Percentiles rank a stretch among this genome's conserved stretches.
phyloP scores from a whole-genome alignment of 345 rosid species.

The Garcia nutans region DNA sequence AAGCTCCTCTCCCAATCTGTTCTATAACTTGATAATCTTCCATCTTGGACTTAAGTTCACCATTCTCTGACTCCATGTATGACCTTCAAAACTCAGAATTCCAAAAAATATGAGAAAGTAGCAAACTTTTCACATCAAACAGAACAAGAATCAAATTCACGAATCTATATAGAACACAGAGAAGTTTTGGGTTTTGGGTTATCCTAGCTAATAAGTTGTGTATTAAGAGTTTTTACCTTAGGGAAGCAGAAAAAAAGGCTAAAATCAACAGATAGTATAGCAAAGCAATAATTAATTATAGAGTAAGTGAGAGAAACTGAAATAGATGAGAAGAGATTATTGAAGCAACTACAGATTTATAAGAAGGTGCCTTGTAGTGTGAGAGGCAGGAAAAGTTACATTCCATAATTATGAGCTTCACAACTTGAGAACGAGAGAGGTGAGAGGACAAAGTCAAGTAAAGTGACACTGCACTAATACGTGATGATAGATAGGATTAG shows the following conservation, averaged over 20 bases:
- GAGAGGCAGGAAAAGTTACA: slow-evolving; percentile 34
- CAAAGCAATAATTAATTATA: not conserved
- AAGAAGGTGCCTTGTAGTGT: slow-evolving; percentile 17
- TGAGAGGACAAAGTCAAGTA: slow-evolving; percentile 7
- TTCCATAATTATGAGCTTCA: slow-evolving; percentile 28
- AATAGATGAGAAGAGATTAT: slow-evolving; percentile 11
- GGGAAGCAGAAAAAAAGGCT: not conserved
- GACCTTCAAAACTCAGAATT: slow-evolving; percentile 25
- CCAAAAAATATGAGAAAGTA: not conserved
- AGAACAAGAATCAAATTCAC: not conserved
- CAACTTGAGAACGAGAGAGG: slow-evolving; percentile 15
- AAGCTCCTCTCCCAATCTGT: slow-evolving; percentile 86
- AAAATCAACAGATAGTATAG: not conserved
- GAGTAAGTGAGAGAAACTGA: slow-evolving; percentile 5
- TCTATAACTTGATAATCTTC: slow-evolving; percentile 77
- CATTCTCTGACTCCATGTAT: slow-evolving; percentile 48
- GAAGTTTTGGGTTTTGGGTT: not conserved
- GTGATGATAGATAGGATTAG: not conserved
- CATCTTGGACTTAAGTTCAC: slow-evolving; percentile 59
- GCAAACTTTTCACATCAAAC: slow-evolving; percentile 9
- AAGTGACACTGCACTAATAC: slow-evolving; percentile 7
- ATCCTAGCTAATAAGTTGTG: not conserved
- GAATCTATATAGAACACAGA: not conserved
- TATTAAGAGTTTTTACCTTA: not conserved
- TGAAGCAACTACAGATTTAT: slow-evolving; percentile 1